Conservation (phyloP, 805 yeast genomes). For the Kodamaea leandrae region DNA sequence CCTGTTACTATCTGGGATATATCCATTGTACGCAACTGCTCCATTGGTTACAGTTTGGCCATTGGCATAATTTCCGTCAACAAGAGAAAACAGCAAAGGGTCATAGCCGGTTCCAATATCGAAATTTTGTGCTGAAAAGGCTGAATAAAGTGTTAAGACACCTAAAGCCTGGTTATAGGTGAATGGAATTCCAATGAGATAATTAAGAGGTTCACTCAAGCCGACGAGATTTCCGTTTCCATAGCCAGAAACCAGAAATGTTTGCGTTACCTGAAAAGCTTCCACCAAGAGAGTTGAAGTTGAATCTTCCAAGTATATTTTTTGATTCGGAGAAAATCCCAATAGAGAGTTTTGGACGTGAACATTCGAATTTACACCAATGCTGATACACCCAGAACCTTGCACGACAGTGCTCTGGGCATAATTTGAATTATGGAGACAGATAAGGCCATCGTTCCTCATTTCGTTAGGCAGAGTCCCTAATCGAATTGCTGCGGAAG, state of each 20-base stretch:
- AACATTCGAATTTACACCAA: constrained; percentile 12
- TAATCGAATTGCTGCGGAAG: not conserved
- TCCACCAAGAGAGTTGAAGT: constrained; percentile 12
- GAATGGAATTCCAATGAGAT: no score
- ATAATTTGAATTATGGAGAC: constrained; percentile 22
- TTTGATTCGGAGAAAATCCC: constrained; percentile 6
- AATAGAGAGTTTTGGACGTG: constrained; percentile 7
- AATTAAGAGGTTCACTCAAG: no score
- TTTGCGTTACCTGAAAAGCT: constrained; percentile 15
- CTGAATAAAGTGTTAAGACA: constrained; percentile 16
- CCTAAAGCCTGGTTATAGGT: constrained; percentile 14
- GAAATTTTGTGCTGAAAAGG: constrained; percentile 6
- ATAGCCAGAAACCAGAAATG: constrained; percentile 24
- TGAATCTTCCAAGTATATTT: constrained; percentile 9
- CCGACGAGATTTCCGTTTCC: constrained; percentile 28
- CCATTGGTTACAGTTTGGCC: constrained; percentile 4
- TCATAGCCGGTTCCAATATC: constrained; percentile 11
- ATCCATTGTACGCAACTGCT: constrained; percentile 8
- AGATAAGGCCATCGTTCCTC: constrained; percentile 16
- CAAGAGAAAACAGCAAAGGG: constrained; percentile 2
- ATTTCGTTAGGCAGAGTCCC: not conserved
- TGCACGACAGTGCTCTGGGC: constrained; percentile 19
- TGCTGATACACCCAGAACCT: constrained; percentile 28
- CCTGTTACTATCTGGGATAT: not conserved
- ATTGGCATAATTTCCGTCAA: not conserved